Evolutionary conservation across 176 grass and related monocot genomes (phyloP).

Genomic region (Eleusine indica): DNA sequence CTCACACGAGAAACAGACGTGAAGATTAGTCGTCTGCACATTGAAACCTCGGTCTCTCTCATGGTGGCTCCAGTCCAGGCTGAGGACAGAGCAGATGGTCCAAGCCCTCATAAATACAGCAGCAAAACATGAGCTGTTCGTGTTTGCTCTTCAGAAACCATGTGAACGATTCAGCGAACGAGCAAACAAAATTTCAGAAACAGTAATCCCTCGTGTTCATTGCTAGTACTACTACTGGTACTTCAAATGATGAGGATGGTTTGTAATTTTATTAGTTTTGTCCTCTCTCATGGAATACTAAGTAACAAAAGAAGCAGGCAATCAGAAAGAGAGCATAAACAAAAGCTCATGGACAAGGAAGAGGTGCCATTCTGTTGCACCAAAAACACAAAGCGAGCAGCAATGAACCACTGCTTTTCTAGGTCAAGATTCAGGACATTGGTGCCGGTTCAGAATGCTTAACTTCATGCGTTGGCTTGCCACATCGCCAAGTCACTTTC

Average conservation of each 20-base stretch:
- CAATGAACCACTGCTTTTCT: slow-evolving; percentile 37
- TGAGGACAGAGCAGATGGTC: slow-evolving; percentile 45
- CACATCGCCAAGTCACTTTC: slow-evolving; percentile 28
- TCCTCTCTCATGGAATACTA: too few relatives aligned
- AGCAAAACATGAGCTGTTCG: slow-evolving; percentile 37
- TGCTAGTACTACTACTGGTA: not conserved
- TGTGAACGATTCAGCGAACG: slow-evolving; percentile 37
- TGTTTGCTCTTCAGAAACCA: slow-evolving; percentile 20
- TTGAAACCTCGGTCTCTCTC: not conserved
- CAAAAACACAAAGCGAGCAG: not conserved
- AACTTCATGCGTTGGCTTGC: slow-evolving; percentile 32
- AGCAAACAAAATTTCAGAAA: not conserved
- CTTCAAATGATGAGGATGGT: not conserved
- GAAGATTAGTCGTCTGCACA: not conserved
- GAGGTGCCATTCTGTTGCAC: slow-evolving; percentile 11
- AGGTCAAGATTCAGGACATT: slow-evolving; percentile 25
- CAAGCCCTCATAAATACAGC: slow-evolving; percentile 45
- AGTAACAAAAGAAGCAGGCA: not conserved
- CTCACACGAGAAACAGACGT: slow-evolving; percentile 24
- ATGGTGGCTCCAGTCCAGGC: slow-evolving; percentile 36
- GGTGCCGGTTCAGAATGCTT: not conserved
- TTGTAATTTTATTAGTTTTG: not conserved
- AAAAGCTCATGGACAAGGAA: not conserved
- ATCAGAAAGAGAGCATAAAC: not conserved
- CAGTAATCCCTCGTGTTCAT: not conserved